Base-by-base conservation (phyloP, 192 early-diverging fungal species). In the Coemansia sp. region DNA sequence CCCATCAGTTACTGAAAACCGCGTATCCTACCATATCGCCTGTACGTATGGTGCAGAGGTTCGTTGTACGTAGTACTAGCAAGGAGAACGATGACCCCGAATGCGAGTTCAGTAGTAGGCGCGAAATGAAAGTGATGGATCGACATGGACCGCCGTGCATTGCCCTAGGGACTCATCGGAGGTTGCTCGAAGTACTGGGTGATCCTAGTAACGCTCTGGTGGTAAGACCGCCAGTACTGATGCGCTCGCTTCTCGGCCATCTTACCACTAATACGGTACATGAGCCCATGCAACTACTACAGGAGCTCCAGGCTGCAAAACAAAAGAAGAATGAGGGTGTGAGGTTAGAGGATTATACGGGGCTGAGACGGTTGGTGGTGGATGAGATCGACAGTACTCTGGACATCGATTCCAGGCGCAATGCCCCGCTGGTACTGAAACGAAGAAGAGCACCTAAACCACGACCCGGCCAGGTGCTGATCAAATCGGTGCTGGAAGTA, bases 331-430 rank as follows among this genome's bases (percentile, higher is more conserved):
- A n/a, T n/a, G n/a, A n/a, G n/a, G n/a, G 33, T 3, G 1, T 2
- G 9, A 22, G 20, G 34, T 36, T 36, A 11, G 34, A 6, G 8
- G 5, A 36, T 23, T 72, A 14, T 52, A 57, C 11, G 30, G 66
- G 62, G 5, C n/a, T 79, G 53, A 55, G 64, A 31, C 45, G 67
- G 31, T 55, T 78, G 30, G 57, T 72, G 0, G 34, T 83, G 15
- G 81, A 83, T 27, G 81, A 83, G 60, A 47, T 79, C 17, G 75
- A 75, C 42, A 70, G 36, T 25, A 6, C 7, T 2, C 42, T n/a
- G n/a, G n/a, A n/a, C n/a, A n/a, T n/a, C n/a, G n/a, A 0, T n/a
- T 15, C 42, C 17, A 44, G n/a, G 15, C 42, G n/a, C n/a, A n/a
- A n/a, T n/a, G n/a, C 11, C n/a, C 41, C 1, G 41, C 11, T 44